These are phyloP conservation scores for Amanita jacksonii DNA, from an alignment of 768 basidiomycete genomes.

Conservation along the genomic window DNA sequence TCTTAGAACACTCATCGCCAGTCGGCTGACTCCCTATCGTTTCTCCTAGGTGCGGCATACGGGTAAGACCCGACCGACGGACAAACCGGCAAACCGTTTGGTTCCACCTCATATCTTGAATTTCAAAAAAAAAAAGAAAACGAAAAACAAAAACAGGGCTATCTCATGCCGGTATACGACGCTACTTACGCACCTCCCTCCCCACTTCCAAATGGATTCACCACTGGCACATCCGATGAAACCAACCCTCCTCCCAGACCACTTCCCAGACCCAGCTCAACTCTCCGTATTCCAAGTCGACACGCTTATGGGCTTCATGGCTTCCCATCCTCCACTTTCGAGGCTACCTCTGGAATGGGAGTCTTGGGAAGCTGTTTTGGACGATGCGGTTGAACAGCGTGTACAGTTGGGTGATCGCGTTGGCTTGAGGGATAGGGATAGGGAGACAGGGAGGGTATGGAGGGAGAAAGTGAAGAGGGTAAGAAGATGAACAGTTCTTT, in stretches of 20 bases:
- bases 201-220: no score
- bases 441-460: neutral
- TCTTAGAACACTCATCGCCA: no score
- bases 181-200: no score
- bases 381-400: slow-evolving; percentile 33
- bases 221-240: no score
- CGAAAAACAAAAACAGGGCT: no score
- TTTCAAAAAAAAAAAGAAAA: no score
- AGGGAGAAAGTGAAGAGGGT: neutral
- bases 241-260: neutral
- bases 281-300: slow-evolving; percentile 75
- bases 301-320: slow-evolving; percentile 86
- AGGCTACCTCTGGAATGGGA: slow-evolving; percentile 58
- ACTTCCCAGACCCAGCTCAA: neutral
- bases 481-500: neutral
- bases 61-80: no score
- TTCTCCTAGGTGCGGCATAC: no score
- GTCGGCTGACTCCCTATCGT: no score
- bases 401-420: slow-evolving; percentile 57
- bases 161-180: no score
- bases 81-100: no score
- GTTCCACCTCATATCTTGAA: no score
- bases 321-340: slow-evolving; percentile 58
- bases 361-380: slow-evolving; percentile 60
- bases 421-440: slow-evolving; percentile 9